Conservation (phyloP, 805 yeast genomes). For the Torulaspora franciscae region DNA sequence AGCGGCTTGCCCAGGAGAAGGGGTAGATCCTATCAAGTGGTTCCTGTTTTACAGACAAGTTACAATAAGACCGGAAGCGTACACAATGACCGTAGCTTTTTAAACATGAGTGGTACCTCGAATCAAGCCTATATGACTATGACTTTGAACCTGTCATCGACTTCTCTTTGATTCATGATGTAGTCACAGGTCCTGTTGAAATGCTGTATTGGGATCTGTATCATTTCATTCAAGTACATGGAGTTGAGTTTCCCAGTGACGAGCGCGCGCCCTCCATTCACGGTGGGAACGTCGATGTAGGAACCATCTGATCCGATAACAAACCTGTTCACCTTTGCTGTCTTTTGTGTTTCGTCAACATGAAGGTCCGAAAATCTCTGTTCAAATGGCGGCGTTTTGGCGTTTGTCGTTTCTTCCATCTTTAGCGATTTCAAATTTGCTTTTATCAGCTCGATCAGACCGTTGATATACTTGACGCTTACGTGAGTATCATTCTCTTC, state of each 20-base stretch:
- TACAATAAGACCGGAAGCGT: background rate
- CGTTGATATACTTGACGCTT: constrained; percentile 72
- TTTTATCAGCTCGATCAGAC: constrained; percentile 75
- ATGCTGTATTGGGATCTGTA: constrained; percentile 38
- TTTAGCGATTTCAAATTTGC: constrained; percentile 45
- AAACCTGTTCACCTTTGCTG: constrained; percentile 8
- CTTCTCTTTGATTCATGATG: constrained; percentile 60
- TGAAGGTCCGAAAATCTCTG: constrained; percentile 14
- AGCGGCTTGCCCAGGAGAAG: background rate
- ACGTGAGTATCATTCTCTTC: constrained; percentile 38
- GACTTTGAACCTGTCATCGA: constrained; percentile 63
- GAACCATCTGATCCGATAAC: constrained; percentile 32
- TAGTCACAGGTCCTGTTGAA: constrained; percentile 71
- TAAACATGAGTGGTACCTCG: background rate
- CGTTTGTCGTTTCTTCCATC: constrained; percentile 37
- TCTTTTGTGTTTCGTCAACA: constrained; percentile 21
- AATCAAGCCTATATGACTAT: constrained; percentile 33
- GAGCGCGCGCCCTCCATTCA: constrained; percentile 18
- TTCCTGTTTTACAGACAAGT: background rate
- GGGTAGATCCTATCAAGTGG: background rate
- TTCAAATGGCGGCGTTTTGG: constrained; percentile 6
- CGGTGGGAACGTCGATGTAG: constrained; percentile 18
- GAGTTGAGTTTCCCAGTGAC: constrained; percentile 33
- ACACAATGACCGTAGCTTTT: background rate
- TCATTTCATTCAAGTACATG: constrained; percentile 29